phyloP scores from a whole-genome alignment of 805 yeast genomes.

The Metschnikowia lachancei region DNA sequence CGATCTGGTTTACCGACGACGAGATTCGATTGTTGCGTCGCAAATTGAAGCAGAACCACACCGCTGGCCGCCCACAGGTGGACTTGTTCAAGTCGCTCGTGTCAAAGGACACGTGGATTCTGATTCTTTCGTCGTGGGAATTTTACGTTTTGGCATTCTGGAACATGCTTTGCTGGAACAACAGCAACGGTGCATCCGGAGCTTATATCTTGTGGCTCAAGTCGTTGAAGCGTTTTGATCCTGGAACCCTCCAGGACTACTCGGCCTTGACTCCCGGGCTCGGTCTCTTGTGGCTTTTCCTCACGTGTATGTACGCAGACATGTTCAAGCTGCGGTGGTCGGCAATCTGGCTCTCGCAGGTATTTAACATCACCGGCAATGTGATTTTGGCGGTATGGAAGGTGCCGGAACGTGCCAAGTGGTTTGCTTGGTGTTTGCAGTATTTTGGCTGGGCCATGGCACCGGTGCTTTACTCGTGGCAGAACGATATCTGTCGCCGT shows the following conservation, averaged over 20 bases:
- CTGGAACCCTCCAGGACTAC: slow-evolving; percentile 36
- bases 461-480: slow-evolving; percentile 58
- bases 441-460: slow-evolving; percentile 65
- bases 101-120: slow-evolving; percentile 45
- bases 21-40: slow-evolving; percentile 37
- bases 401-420: slow-evolving; percentile 54
- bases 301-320: slow-evolving; percentile 40
- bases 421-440: slow-evolving; percentile 61
- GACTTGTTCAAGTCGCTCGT: slow-evolving; percentile 17
- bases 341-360: slow-evolving; percentile 51
- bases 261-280: slow-evolving; percentile 48
- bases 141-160: slow-evolving; percentile 55
- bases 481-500: slow-evolving; percentile 55
- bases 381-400: slow-evolving; percentile 58
- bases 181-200: slow-evolving; percentile 54
- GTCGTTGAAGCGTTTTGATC: slow-evolving; percentile 24
- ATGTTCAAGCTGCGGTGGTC: slow-evolving; percentile 44
- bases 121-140: slow-evolving; percentile 55
- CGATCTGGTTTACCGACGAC: slow-evolving; percentile 20
- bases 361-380: slow-evolving; percentile 54
- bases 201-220: slow-evolving; percentile 60
- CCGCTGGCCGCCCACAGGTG: slow-evolving; percentile 20
- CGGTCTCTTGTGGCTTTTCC: slow-evolving; percentile 39
- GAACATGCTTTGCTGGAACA: slow-evolving; percentile 62
- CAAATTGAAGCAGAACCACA: slow-evolving; percentile 18